phyloP scores from a whole-genome alignment of 306 rosid genomes.

The Biancaea sappan region DNA sequence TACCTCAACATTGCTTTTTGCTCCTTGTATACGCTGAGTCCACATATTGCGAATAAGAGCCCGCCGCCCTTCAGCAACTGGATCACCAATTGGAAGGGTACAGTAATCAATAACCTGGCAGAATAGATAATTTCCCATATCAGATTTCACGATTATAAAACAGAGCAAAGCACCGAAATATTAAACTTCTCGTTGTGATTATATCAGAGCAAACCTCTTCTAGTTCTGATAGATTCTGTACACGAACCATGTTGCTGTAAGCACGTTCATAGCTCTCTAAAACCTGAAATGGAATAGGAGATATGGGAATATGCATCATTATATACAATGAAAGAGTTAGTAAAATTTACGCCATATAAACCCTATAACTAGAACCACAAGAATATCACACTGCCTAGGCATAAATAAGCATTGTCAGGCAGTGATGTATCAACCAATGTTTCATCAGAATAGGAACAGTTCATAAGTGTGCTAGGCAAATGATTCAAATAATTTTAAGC shows the following conservation, averaged over 20 bases:
- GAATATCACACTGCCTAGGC: slow-evolving; percentile 2
- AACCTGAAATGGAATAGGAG: slow-evolving; percentile 55
- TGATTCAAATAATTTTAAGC: slow-evolving; percentile 13
- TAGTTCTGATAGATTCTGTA: slow-evolving; percentile 91
- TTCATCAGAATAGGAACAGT: neutral
- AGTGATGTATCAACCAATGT: slow-evolving; percentile 2
- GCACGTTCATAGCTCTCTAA: slow-evolving; percentile 99
- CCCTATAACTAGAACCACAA: slow-evolving; percentile 6
- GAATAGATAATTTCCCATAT: slow-evolving; percentile 20
- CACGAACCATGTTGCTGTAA: slow-evolving; percentile 95
- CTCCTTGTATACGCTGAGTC: slow-evolving; percentile 98
- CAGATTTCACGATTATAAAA: slow-evolving; percentile 6
- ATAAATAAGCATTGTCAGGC: neutral
- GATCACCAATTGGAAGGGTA: slow-evolving; percentile 73
- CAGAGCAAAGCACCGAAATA: slow-evolving; percentile 15
- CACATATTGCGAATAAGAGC: slow-evolving; percentile 97
- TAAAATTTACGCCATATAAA: neutral
- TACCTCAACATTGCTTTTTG: slow-evolving; percentile 94
- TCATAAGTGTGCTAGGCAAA: neutral
- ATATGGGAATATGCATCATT: slow-evolving; percentile 5
- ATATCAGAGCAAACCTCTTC: slow-evolving; percentile 75
- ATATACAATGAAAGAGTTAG: neutral
- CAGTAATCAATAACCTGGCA: slow-evolving; percentile 88
- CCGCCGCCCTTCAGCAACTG: slow-evolving; percentile 88
- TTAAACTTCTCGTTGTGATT: slow-evolving; percentile 23